Evolutionary conservation across 129 eudicot species (phyloP).

Genomic region (Dittrichia graveolens): DNA sequence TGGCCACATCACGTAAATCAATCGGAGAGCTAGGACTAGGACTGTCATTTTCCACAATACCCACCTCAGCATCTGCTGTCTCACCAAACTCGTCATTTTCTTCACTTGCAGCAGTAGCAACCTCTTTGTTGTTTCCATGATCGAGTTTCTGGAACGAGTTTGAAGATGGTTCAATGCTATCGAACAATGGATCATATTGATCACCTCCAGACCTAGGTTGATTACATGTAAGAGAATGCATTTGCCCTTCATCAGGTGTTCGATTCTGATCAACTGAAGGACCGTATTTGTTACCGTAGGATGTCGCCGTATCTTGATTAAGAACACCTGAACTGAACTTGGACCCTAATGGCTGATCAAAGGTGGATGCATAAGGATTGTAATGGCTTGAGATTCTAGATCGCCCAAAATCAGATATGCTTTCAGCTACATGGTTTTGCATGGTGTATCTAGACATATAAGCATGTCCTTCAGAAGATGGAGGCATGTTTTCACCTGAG

Average conservation of each 20-base stretch:
- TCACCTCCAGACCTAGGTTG: constrained; percentile 47
- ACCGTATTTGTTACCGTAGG: constrained; percentile 38
- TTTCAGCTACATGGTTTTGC: constrained; percentile 36
- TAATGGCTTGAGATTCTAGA: constrained; percentile 57
- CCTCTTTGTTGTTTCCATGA: constrained; percentile 34
- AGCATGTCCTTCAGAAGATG: constrained; percentile 31
- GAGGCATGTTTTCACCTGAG: constrained; percentile 34
- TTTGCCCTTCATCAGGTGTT: constrained; percentile 44
- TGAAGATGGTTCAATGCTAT: constrained; percentile 74
- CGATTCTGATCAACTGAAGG: constrained; percentile 36
- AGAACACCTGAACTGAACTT: constrained; percentile 48
- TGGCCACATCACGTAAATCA: constrained; percentile 47
- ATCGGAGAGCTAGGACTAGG: constrained; percentile 63
- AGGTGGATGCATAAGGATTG: constrained; percentile 82
- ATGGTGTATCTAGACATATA: constrained; percentile 3
- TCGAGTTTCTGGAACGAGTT: constrained; percentile 40
- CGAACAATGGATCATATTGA: constrained; percentile 85
- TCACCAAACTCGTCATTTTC: constrained; percentile 85
- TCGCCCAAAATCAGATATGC: constrained; percentile 44
- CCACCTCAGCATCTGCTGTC: constrained; percentile 91
- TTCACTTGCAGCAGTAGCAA: constrained; percentile 41
- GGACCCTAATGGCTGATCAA: constrained; percentile 65
- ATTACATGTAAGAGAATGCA: constrained; percentile 30
- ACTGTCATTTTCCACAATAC: constrained; percentile 77
- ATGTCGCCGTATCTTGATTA: constrained; percentile 40